These are phyloP conservation scores for Aspergillus avenaceus DNA, from an alignment of 495 filamentous ascomycete genomes.

Conservation along the genomic window DNA sequence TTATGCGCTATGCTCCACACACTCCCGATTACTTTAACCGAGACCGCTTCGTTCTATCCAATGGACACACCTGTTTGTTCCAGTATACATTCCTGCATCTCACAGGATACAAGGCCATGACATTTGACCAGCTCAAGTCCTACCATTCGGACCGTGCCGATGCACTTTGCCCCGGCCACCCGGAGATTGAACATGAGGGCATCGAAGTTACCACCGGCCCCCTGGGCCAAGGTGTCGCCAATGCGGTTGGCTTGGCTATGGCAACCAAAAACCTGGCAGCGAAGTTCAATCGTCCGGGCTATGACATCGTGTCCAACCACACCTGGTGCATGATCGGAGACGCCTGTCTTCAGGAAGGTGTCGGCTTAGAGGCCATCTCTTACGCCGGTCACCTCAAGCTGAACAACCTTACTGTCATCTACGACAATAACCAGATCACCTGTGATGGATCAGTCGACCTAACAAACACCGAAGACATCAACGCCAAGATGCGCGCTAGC, in stretches of 20 bases:
- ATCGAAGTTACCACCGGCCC: constrained; percentile 63
- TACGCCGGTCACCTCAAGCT: constrained; percentile 53
- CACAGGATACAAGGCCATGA: constrained; percentile 55
- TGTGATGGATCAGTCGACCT: constrained; percentile 56
- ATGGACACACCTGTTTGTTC: constrained; percentile 59
- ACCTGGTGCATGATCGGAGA: constrained; percentile 58
- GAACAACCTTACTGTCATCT: constrained; percentile 53
- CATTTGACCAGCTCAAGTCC: constrained; percentile 55
- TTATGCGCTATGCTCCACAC: constrained; percentile 47
- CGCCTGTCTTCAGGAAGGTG: constrained; percentile 56
- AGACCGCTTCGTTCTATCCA: constrained; percentile 52
- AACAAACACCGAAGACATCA: constrained; percentile 54
- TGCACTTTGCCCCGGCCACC: constrained; percentile 54
- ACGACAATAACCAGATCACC: constrained; percentile 56
- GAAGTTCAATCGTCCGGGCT: constrained; percentile 48
- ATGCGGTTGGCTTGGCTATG: constrained; percentile 58
- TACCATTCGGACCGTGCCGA: constrained; percentile 53
- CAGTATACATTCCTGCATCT: constrained; percentile 57
- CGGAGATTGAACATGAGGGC: constrained; percentile 57
- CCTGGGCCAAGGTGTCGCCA: constrained; percentile 56
- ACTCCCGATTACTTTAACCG: constrained; percentile 47
- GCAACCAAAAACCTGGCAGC: constrained; percentile 53
- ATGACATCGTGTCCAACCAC: constrained; percentile 43
- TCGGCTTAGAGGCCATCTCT: constrained; percentile 54
- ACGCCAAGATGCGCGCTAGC: constrained; percentile 53